Evolutionary conservation across 225 moss, liverwort and hornwort species (phyloP).

Genomic region (Sphagnum contortum): DNA sequence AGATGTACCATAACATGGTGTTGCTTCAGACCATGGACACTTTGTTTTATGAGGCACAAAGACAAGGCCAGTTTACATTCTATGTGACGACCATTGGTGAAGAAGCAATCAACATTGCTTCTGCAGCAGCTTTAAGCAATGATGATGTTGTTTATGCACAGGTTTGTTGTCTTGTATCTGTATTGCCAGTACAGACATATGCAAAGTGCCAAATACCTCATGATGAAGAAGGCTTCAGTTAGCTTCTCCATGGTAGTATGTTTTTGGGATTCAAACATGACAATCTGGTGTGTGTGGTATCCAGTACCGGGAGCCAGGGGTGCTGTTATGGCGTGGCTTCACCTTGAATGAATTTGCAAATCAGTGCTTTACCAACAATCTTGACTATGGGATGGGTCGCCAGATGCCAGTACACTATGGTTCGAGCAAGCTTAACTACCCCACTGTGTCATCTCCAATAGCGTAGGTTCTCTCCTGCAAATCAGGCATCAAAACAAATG

Average conservation of each 20-base stretch:
- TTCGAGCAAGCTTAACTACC: constrained; percentile 74
- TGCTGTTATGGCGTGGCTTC: constrained; percentile 97
- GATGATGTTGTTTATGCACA: constrained; percentile 83
- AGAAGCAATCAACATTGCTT: constrained; percentile 90
- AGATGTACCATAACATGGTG: constrained; percentile 78
- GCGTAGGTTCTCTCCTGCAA: constrained; percentile 40
- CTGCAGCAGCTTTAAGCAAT: constrained; percentile 67
- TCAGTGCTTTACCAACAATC: constrained; percentile 83
- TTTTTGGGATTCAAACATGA: not conserved
- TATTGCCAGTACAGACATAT: too few species aligned
- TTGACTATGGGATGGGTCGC: constrained; percentile 86
- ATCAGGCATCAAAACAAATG: not conserved
- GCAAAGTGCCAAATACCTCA: too few species aligned
- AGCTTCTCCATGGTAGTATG: not conserved
- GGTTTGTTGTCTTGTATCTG: constrained; percentile 20
- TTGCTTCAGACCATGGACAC: constrained; percentile 76
- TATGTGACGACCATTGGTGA: constrained; percentile 88
- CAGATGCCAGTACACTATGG: constrained; percentile 99
- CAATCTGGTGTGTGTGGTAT: constrained; percentile 1
- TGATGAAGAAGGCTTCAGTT: too few species aligned
- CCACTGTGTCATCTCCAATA: constrained; percentile 85
- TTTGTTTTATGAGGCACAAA: constrained; percentile 88
- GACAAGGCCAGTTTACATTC: constrained; percentile 92
- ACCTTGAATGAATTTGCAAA: constrained; percentile 71
- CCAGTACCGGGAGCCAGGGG: constrained; percentile 95